Evolutionary conservation across 2,329 filamentous ascomycete species (phyloP), one percentile per base, ranked within the genome.

Genomic region (Stylonectria norvegica): DNA sequence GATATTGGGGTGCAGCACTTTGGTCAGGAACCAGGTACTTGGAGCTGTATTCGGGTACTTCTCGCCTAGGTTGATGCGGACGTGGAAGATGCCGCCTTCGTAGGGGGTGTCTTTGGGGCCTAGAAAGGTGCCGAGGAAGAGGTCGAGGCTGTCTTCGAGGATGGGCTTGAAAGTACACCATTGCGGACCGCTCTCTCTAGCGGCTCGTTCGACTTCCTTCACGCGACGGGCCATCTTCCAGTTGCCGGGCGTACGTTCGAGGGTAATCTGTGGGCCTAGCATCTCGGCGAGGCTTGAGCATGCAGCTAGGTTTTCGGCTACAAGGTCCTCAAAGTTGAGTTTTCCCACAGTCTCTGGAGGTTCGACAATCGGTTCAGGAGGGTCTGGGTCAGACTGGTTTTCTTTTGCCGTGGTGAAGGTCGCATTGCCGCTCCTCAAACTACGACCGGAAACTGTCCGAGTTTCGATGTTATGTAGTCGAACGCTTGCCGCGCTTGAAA

Each of bases 61-160:
- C 6, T 17, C 16, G 22, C 8, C 14, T 5, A 27, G 5, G 25
- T 37, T 29, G 10, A 37, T 25, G 12, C 34, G 34, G 4, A 37
- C 25, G 15, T 37, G 34, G 23, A 37, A 37, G 5, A 29, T 37
- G 11, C 34, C 34, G 11, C 20, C 20, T 18, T 37, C 22, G 34
- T 37, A 37, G 5, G 22, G 34, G n/a, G 22, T 37, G 14, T 23
- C 34, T 10, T 8, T 20, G 8, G 34, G 34, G 10, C 22, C 22
- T 2, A 22, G 34, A 17, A 37, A 15, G 2, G 34, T 37, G 14
- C 34, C 34, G 11, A 37, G 34, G 20, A 37, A 37, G 11, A 11
- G 4, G 12, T 17, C n/a, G 4, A 37, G 7, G 17, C 20, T 10
- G 5, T 22, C 16, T 5, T 18, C 22, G 14, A 17, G 5, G 9